Evolutionary conservation across 129 eudicot genomes (phyloP).

Genomic region (Saussurea involucrata): DNA sequence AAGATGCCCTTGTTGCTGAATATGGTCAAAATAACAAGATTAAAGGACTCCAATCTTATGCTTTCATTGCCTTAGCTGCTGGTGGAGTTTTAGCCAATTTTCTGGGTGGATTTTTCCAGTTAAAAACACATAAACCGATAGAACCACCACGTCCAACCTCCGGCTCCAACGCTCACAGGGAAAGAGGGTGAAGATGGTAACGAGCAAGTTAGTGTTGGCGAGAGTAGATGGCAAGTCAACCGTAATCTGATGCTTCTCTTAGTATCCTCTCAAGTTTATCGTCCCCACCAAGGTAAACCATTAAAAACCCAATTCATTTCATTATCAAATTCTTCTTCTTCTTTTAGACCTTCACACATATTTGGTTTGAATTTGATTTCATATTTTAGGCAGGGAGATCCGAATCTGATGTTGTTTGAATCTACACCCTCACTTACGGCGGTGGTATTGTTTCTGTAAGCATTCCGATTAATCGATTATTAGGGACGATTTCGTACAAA

Average conservation of each 20-base stretch:
- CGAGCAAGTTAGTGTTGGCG: constrained; percentile 62
- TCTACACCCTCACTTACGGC: constrained; percentile 88
- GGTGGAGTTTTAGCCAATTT: constrained; percentile 85
- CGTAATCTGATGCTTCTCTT: constrained; percentile 61
- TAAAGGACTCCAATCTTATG: constrained; percentile 83
- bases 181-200: constrained; percentile 45
- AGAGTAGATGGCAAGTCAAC: constrained; percentile 73
- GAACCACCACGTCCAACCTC: too few species aligned
- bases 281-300: too few species aligned
- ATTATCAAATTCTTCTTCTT: too few species aligned
- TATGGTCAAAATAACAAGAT: constrained; percentile 70
- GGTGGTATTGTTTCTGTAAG: constrained; percentile 96
- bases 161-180: too few species aligned
- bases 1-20: constrained; percentile 90
- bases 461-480: not conserved
- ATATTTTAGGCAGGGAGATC: constrained; percentile 63
- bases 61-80: constrained; percentile 79
- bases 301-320: too few species aligned
- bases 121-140: constrained; percentile 52
- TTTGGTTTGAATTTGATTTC: not conserved
- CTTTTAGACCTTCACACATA: not conserved
- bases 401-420: constrained; percentile 81
- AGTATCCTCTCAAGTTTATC: too few species aligned
- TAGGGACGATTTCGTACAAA: not conserved
- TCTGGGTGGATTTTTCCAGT: constrained; percentile 61